A percentile compares a stretch with the other conserved stretches of the same genome.
Conservation (phyloP, 2,329 filamentous ascomycete species). For the Colletotrichum camelliae region DNA sequence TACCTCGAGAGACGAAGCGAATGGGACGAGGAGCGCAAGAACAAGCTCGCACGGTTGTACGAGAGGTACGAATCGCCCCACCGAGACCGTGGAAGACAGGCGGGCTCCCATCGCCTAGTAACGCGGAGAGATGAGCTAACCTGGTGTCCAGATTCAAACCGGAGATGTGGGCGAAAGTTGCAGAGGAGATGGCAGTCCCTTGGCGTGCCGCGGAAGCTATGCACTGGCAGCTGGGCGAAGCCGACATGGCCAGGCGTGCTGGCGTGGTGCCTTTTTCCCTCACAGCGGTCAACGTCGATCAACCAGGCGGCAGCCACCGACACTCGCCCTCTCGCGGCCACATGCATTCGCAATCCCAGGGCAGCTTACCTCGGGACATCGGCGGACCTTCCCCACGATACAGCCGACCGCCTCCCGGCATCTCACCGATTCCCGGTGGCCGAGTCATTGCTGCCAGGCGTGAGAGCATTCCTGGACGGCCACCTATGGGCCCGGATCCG, state of each 20-base stretch:
- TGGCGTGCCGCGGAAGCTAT: slow-evolving; percentile 97
- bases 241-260: slow-evolving; percentile 91
- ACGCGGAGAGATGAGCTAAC: background rate
- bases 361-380: slow-evolving; percentile 48
- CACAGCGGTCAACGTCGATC: slow-evolving; percentile 58
- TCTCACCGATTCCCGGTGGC: slow-evolving; percentile 35
- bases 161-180: slow-evolving; percentile 97
- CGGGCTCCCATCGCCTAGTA: background rate
- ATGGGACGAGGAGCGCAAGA: slow-evolving; percentile 98
- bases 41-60: slow-evolving; percentile 92
- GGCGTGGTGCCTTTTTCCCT: slow-evolving; percentile 84
- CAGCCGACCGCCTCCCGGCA: slow-evolving; percentile 35
- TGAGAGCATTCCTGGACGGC: slow-evolving; percentile 41
- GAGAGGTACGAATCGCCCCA: slow-evolving; percentile 76
- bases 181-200: slow-evolving; percentile 92
- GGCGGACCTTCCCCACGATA: slow-evolving; percentile 50
- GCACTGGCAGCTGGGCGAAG: slow-evolving; percentile 96
- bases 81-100: background rate
- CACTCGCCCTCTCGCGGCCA: slow-evolving; percentile 27
- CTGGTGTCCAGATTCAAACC: slow-evolving; percentile 78
- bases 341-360: slow-evolving; percentile 52
- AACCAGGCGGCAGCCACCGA: slow-evolving; percentile 8
- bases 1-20: slow-evolving; percentile 92
- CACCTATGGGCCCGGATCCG: slow-evolving; percentile 34
- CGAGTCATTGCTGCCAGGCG: slow-evolving; percentile 45